Evolutionary conservation across 345 rosid genomes (phyloP), one percentile per base, ranked within the genome.

Genomic region (Pelargonium nanum): DNA sequence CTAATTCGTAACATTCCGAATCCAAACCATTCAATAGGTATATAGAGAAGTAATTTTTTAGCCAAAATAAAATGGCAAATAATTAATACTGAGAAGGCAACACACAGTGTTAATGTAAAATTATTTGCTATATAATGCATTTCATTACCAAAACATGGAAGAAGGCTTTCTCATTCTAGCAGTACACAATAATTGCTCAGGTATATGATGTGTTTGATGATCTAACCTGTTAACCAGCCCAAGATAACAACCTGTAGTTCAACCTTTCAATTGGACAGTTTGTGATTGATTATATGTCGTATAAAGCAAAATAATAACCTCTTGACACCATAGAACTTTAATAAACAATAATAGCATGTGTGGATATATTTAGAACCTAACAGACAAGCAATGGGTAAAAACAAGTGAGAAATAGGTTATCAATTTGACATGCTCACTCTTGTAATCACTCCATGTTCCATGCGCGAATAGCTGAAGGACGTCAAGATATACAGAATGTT

Each of bases 381-480:
- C 30, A 22, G 17, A 56, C 6, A 55, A 22, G 24, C 9, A 51
- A 21, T 24, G 16, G 57, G 5, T n/a, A 58, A 55, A 20, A 58
- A 62, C 19, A 19, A 57, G 8, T 19, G 26, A 28, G 12, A 61
- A 19, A 30, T 56, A 32, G 16, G 57, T 4, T 19, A 19, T 7
- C 15, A 22, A 30, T 1, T 19, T 53, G 5, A 26, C 8, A 59
- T 17, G 62, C 75, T 76, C 79, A 93, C 99, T 70, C 76, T 85
- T 94, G 84, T 84, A 94, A 62, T 94, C 96, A 63, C 76, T 80
- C 97, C 97, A 90, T 15, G 95, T 94, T 61, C 99, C 97, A 63
- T 90, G 89, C 2, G 95, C 89, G 75, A 88, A 94, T 83, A 90
- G 72, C 15, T 84, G 80, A 55, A 94, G 89, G 34, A 86, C 25